Evolutionary conservation across 306 rosid species (phyloP).

Genomic region (Hippophae gyantsensis): DNA sequence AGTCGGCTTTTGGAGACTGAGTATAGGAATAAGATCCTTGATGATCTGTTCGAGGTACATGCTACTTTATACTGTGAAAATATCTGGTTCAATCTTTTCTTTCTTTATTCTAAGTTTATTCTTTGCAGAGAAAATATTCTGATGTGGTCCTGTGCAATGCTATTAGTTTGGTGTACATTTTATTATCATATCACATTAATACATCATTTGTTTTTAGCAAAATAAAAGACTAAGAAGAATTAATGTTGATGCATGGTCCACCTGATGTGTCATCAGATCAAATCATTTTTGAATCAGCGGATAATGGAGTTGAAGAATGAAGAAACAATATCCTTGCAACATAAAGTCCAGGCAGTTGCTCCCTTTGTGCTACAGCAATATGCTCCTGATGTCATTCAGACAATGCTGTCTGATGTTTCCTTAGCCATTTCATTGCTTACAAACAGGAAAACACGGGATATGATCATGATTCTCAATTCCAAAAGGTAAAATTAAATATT

Average conservation of each 20-base stretch:
- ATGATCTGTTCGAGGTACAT: slow-evolving; percentile 80
- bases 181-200: not conserved
- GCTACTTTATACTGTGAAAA: not conserved
- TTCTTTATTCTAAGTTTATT: not conserved
- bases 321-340: slow-evolving; percentile 70
- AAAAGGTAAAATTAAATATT: slow-evolving; percentile 42
- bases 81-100: not conserved
- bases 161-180: slow-evolving; percentile 16
- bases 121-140: not conserved
- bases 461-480: slow-evolving; percentile 91
- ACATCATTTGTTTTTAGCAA: no score
- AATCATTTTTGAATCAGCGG: slow-evolving; percentile 75
- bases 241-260: slow-evolving; percentile 11
- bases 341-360: slow-evolving; percentile 90
- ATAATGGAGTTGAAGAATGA: slow-evolving; percentile 63
- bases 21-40: slow-evolving; percentile 80
- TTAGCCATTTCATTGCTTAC: slow-evolving; percentile 74
- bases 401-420: slow-evolving; percentile 58
- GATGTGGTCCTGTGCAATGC: slow-evolving; percentile 3
- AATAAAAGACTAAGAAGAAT: not conserved
- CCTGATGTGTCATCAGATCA: slow-evolving; percentile 42
- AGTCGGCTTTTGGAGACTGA: slow-evolving; percentile 82
- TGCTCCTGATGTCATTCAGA: slow-evolving; percentile 60
- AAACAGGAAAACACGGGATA: slow-evolving; percentile 72
- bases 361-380: slow-evolving; percentile 84